phyloP scores from a whole-genome alignment of 2,329 filamentous ascomycete species.

The Ophiostoma piceae region DNA sequence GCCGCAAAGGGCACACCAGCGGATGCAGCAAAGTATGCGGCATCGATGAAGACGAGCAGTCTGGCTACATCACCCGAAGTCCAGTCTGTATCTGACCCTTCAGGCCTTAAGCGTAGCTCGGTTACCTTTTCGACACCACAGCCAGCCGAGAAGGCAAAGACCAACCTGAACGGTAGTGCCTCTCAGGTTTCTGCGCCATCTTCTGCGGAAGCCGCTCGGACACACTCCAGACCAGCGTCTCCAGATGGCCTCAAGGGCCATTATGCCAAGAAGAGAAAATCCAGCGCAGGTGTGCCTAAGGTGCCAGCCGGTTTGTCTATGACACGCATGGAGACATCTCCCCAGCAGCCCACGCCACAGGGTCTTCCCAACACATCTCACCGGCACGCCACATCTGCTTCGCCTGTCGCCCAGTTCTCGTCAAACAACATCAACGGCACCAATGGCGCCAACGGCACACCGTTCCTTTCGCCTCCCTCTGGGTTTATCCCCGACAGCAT shows the following conservation, averaged over 20 bases:
- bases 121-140: slow-evolving; percentile 30
- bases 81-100: not conserved
- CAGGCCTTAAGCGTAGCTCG: slow-evolving; percentile 48
- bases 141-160: not conserved
- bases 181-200: slow-evolving; percentile 25
- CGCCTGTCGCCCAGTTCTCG: slow-evolving; percentile 42
- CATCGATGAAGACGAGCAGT: not conserved
- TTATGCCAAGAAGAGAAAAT: slow-evolving; percentile 74
- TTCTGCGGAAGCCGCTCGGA: slow-evolving; percentile 25
- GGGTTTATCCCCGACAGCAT: slow-evolving; percentile 28
- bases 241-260: slow-evolving; percentile 61
- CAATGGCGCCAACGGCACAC: slow-evolving; percentile 35
- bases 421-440: not conserved
- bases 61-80: not conserved
- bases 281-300: slow-evolving; percentile 58
- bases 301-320: slow-evolving; percentile 71
- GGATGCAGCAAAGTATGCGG: slow-evolving; percentile 11
- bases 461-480: slow-evolving; percentile 38
- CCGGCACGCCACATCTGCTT: slow-evolving; percentile 35
- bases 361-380: slow-evolving; percentile 31
- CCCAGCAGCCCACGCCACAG: slow-evolving; percentile 30
- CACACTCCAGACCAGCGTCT: slow-evolving; percentile 61
- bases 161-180: not conserved
- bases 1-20: not conserved
- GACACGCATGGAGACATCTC: slow-evolving; percentile 67